phyloP scores from a whole-genome alignment of 2,329 filamentous ascomycete genomes.

The Thielaviopsis euricoi region DNA sequence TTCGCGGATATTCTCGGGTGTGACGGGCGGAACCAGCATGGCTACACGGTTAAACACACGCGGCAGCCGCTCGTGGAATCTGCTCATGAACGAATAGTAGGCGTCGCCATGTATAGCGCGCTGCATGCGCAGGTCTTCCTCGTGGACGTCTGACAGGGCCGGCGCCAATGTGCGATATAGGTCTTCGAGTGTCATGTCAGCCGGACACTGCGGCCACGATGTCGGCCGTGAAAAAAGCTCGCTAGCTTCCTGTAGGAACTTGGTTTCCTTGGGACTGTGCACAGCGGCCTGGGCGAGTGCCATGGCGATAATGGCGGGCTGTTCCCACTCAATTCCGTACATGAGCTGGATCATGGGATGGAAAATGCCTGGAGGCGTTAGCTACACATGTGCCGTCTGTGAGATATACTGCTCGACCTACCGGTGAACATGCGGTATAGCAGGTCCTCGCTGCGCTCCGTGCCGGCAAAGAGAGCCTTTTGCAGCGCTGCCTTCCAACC shows the following conservation, averaged over 20 bases:
- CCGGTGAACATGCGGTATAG: constrained; percentile 51
- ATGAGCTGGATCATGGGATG: constrained; percentile 77
- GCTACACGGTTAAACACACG: constrained; percentile 46
- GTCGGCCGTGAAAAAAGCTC: constrained; percentile 18
- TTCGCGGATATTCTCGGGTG: constrained; percentile 38
- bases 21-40: constrained; percentile 45
- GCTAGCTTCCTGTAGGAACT: constrained; percentile 39
- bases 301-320: constrained; percentile 68
- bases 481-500: constrained; percentile 43
- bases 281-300: constrained; percentile 62
- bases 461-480: constrained; percentile 52
- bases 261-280: constrained; percentile 40
- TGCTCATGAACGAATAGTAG: background rate
- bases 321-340: constrained; percentile 67
- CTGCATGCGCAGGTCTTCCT: background rate
- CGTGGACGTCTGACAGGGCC: background rate
- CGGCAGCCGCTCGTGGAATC: constrained; percentile 39
- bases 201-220: constrained; percentile 17
- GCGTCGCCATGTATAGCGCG: constrained; percentile 25
- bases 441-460: constrained; percentile 50
- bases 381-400: no score
- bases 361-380: constrained; percentile 36
- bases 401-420: no score
- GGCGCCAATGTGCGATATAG: constrained; percentile 22
- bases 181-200: constrained; percentile 28